Evolutionary conservation across 371 early-diverging fungal species (phyloP).

Genomic region (Apophysomyces sp.): DNA sequence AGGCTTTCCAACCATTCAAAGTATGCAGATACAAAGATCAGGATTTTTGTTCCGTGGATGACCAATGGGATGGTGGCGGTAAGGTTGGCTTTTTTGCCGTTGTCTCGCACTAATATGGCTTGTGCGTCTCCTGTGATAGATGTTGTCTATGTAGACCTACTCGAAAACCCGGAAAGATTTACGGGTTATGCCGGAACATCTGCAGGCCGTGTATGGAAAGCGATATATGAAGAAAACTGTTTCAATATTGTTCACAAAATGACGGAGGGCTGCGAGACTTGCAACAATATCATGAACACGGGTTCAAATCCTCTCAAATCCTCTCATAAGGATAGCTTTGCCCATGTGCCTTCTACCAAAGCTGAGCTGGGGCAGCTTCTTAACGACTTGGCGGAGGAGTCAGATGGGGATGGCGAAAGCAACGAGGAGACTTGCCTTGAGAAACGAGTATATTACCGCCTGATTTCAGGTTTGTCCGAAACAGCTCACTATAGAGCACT

Average conservation of each 20-base stretch:
- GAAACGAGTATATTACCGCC: conserved; percentile 89
- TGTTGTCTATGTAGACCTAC: conserved; percentile 85
- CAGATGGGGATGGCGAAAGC: conserved; percentile 25
- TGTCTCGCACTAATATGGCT: not conserved
- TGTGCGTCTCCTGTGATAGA: conserved; percentile 35
- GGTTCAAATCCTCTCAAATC: conserved; percentile 10
- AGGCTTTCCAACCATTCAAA: conserved; percentile 53
- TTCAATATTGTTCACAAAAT: conserved; percentile 75
- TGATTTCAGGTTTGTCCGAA: conserved; percentile 76
- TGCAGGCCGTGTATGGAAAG: conserved; percentile 88
- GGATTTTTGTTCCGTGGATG: conserved; percentile 91
- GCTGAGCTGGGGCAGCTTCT: conserved; percentile 38
- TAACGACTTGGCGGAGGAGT: conserved; percentile 52
- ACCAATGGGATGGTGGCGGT: conserved; percentile 62
- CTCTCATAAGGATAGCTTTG: conserved; percentile 25
- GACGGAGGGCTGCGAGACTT: conserved; percentile 53
- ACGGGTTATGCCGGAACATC: conserved; percentile 94
- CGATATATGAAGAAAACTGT: conserved; percentile 96
- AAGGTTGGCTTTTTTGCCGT: not conserved
- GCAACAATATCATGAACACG: conserved; percentile 33
- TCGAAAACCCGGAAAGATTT: conserved; percentile 93
- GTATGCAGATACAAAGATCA: conserved; percentile 69
- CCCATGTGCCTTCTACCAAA: conserved; percentile 28
- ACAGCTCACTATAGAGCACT: not conserved
- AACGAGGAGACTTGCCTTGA: conserved; percentile 76